A percentile compares a stretch with the other conserved stretches of the same genome.
Conservation (phyloP, 352 stramenopile genomes). For the Plasmopara muralis region DNA sequence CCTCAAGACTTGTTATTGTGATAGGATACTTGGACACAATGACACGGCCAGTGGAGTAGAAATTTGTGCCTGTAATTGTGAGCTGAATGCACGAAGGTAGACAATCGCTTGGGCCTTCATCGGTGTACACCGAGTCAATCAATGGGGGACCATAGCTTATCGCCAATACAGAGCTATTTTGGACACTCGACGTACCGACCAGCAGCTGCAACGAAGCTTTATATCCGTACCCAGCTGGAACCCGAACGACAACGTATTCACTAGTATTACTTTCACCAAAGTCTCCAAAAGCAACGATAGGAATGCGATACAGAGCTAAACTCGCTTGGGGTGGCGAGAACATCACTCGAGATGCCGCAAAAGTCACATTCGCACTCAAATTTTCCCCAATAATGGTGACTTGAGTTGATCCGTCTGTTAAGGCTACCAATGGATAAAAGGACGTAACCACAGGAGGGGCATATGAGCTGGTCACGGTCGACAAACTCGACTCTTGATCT, state of each 20-base stretch:
- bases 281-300: constrained; percentile 33
- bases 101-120: constrained; percentile 47
- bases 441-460: constrained; percentile 29
- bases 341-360: constrained; percentile 34
- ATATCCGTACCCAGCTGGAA: constrained; percentile 37
- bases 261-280: constrained; percentile 15
- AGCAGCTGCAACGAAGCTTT: constrained; percentile 31
- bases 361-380: constrained; percentile 34
- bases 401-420: constrained; percentile 41
- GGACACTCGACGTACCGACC: constrained; percentile 33
- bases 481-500: constrained; percentile 38
- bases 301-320: constrained; percentile 27
- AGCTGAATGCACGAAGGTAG: constrained; percentile 42
- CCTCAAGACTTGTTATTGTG: constrained; percentile 13
- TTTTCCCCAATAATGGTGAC: constrained; percentile 49
- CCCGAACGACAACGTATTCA: constrained; percentile 37
- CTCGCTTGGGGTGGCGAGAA: constrained; percentile 37
- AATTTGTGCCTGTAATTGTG: constrained; percentile 43
- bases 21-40: constrained; percentile 40
- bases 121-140: constrained; percentile 50
- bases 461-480: constrained; percentile 40
- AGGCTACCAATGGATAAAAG: constrained; percentile 16
- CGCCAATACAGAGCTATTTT: constrained; percentile 25
- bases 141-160: constrained; percentile 38
- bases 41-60: constrained; percentile 36